phyloP scores from a whole-genome alignment of 2,329 filamentous ascomycete genomes.

The Fusarium mangiferae region DNA sequence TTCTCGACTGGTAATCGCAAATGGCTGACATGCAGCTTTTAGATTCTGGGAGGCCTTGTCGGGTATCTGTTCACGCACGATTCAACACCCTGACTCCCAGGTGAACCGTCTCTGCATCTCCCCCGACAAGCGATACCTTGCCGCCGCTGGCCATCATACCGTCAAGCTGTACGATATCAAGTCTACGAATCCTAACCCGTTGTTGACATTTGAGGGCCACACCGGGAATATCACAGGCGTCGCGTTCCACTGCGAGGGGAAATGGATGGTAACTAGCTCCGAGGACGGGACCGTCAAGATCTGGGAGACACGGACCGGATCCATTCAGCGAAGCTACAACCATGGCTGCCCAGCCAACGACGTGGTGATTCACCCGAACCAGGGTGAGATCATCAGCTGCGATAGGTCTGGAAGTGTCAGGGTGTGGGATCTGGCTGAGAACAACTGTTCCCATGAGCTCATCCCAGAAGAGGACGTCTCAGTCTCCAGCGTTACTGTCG shows the following conservation, averaged over 20 bases:
- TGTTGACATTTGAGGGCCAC: constrained; percentile 95
- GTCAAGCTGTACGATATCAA: constrained; percentile 99
- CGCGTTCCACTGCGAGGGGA: constrained; percentile 97
- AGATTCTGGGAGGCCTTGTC: constrained; percentile 99
- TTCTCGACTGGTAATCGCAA: not conserved
- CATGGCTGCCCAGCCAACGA: constrained; percentile 93
- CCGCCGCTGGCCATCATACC: constrained; percentile 80
- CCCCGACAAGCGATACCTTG: constrained; percentile 95
- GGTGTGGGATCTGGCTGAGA: constrained; percentile 97
- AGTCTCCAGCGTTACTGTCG: constrained; percentile 94
- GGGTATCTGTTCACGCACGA: constrained; percentile 96
- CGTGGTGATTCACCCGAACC: constrained; percentile 99
- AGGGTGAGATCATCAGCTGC: constrained; percentile 97
- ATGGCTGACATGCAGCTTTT: constrained; percentile 20
- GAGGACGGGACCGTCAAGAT: constrained; percentile 98
- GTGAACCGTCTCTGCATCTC: constrained; percentile 99
- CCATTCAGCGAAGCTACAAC: constrained; percentile 90
- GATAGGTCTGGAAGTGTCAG: constrained; percentile 92
- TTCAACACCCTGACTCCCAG: constrained; percentile 97
- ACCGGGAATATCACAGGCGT: constrained; percentile 96
- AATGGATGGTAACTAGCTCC: constrained; percentile 99
- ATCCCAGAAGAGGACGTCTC: constrained; percentile 96
- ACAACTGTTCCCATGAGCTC: constrained; percentile 94
- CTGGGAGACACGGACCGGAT: constrained; percentile 89
- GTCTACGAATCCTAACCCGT: constrained; percentile 92